Conservation (phyloP, 2,329 filamentous ascomycete genomes). For the Pseudopithomyces chartarum region DNA sequence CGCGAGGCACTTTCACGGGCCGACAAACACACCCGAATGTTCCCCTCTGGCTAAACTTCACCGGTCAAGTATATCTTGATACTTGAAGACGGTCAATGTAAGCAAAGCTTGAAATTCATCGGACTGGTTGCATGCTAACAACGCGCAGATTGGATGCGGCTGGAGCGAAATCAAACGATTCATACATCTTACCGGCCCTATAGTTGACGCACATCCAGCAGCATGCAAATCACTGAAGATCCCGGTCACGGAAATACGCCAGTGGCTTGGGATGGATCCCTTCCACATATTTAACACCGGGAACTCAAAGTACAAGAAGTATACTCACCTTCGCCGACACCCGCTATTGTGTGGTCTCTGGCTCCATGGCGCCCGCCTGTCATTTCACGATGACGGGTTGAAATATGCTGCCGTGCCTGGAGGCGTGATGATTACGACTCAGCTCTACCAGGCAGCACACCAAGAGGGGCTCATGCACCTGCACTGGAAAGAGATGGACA, state of each 20-base stretch:
- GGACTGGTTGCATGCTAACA: background rate
- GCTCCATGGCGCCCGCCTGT: background rate
- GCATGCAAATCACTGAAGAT: background rate
- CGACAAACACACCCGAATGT: background rate
- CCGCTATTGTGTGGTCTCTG: background rate
- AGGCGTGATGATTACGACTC: background rate
- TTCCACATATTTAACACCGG: background rate
- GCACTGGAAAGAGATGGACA: background rate
- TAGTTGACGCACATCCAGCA: background rate
- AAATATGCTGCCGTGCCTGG: background rate
- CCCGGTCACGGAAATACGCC: background rate
- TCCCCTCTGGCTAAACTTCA: background rate
- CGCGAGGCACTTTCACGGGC: background rate
- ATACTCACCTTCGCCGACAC: background rate
- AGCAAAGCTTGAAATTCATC: background rate
- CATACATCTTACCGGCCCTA: background rate
- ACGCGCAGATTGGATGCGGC: background rate
- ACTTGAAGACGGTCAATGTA: slow-evolving; percentile 1
- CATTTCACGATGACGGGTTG: background rate
- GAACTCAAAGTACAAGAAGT: background rate
- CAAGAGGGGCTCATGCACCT: background rate
- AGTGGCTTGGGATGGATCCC: background rate
- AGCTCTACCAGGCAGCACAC: background rate
- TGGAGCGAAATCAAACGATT: background rate
- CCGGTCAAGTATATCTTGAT: background rate